Evolutionary conservation across 768 basidiomycete genomes (phyloP), one percentile per base, ranked within the genome.

Genomic region (Lanmaoa pseudosensibilis): DNA sequence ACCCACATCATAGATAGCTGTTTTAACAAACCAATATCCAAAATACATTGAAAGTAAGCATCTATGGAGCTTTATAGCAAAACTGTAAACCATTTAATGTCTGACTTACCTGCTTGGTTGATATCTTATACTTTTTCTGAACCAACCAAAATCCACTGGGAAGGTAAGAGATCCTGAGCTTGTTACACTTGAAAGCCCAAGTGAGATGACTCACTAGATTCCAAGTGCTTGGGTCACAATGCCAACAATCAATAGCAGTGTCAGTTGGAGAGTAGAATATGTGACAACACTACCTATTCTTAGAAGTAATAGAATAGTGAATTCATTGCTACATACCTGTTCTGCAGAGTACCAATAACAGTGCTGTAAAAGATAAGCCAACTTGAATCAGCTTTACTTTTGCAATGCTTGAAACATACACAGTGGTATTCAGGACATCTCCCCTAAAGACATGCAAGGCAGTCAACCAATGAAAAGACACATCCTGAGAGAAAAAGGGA

Each of bases 381-480:
- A n/a, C n/a, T n/a, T n/a, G n/a, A n/a, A 53, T 18, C 33, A 52
- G 7, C 10, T 8, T 27, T 30, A 43, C 50, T 25, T 50, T 48
- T 38, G 13, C 25, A 57, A n/a, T 32, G 11, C 21, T 16, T 32
- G 10, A 40, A 32, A 63, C 80, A 37, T 70, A 88, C 87, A 88
- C 84, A 38, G 86, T 84, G 0, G 88, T 89, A 64, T 89, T 89
- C 39, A 89, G 69, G 2, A 88, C 85, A 65, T 89, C 87, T 30
- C 87, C 87, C 86, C 86, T 88, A 54, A 30, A 27, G 49, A 21
- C 4, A 13, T 30, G 19, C 3, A 19, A 25, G 27, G 27, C 6
- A 27, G 27, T 27, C 27, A 27, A 25, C 36, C 19, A 38, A 40
- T 13, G 21, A 21, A 21, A 18, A 30, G n/a, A 39, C 0, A 19